Evolutionary conservation across 306 rosid genomes (phyloP).

Genomic region (Mucuna pruriens): DNA sequence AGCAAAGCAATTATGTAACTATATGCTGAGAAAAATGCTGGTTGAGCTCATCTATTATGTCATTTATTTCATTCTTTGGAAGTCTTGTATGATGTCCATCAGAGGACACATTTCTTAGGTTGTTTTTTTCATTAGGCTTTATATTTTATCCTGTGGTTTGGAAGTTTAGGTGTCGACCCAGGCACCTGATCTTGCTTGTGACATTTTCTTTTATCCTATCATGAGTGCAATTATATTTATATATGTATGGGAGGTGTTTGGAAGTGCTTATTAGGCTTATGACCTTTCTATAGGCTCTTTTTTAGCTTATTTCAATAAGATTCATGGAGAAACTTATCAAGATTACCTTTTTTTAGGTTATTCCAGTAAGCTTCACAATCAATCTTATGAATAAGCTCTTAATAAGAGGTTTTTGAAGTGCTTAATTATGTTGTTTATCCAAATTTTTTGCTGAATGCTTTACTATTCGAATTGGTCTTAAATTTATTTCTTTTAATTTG

Average conservation of each 20-base stretch:
- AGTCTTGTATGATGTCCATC: slow-evolving; percentile 7
- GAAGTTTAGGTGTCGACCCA: slow-evolving; percentile 10
- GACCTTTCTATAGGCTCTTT: neutral
- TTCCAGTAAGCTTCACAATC: too few relatives aligned
- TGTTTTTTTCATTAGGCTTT: neutral
- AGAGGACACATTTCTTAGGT: neutral
- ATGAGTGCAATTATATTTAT: slow-evolving; percentile 6
- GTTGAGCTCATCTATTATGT: neutral
- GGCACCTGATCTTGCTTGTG: slow-evolving; percentile 37
- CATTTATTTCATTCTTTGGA: neutral
- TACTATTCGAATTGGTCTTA: neutral
- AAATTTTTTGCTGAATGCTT: slow-evolving; percentile 22
- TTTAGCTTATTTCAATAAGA: neutral
- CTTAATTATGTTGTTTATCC: neutral
- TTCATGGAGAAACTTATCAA: too few relatives aligned
- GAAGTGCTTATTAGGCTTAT: neutral
- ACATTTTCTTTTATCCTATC: slow-evolving; percentile 9
- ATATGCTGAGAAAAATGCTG: slow-evolving; percentile 20
- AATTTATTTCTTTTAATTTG: slow-evolving; percentile 35
- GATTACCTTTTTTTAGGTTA: too few relatives aligned
- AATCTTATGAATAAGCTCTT: neutral
- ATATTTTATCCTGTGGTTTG: slow-evolving; percentile 15
- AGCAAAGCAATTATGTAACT: neutral
- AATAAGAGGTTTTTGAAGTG: neutral
- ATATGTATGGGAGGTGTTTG: neutral